Base-by-base conservation (phyloP, 2,329 filamentous ascomycete genomes). In the Cladophialophora bantiana region DNA sequence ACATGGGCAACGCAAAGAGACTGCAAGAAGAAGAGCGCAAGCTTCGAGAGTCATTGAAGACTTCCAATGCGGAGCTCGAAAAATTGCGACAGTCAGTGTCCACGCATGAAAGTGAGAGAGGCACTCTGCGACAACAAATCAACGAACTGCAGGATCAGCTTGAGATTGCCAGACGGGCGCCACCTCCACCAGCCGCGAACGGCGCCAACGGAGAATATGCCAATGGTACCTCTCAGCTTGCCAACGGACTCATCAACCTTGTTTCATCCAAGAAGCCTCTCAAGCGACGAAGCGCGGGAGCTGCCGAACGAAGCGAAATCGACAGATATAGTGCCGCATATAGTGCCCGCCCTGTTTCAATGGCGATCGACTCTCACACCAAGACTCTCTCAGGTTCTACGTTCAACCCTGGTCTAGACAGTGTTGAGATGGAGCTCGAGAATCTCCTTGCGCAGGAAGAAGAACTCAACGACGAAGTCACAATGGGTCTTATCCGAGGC, bases 181-280 rank as follows among this genome's bases (percentile, higher is more conserved):
- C 86, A 35, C 64, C 68, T 40, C 93, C 93, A 35, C 93, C 93
- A 71, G 86, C 84, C 4, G 52, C 63, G 6, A 73, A 72, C 50
- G 78, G 79, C 0, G 36, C 76, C 53, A 80, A 81, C 62, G 84
- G 83, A 69, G 90, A 93, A 53, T 74, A 89, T 62, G 42, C 63
- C 62, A 93, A 93, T 74, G 92, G 92, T 64, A 81, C 80, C 58
- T 76, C 79, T 60, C 78, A 82, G 18, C 83, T 86, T 62, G 82
- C 86, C 35, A 91, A 85, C 76, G 94, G 93, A 50, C 87, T 99
- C 69, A 97, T 99, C 85, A 99, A 98, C 78, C 85, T 99, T 38
- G 95, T 99, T 32, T 92, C 94, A 1, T 94, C 93, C 58, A 98
- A 98, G 88, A 97, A 97, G 82, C 93, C 94, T 50, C 97, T 98